phyloP scores from a whole-genome alignment of 164 flowering plant species.

The Annona cherimola region DNA sequence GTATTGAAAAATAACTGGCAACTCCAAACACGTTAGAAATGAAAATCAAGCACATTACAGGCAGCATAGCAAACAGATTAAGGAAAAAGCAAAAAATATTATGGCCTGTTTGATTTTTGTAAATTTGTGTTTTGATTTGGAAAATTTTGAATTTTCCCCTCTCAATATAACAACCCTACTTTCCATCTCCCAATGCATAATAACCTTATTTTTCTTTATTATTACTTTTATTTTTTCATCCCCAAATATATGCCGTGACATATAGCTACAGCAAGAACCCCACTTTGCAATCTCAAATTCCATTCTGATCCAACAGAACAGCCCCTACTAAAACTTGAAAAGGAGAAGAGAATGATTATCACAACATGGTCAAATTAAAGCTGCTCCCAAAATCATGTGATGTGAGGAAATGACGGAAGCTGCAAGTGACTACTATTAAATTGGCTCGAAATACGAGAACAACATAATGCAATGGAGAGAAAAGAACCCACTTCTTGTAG shows the following conservation, averaged over 20 bases:
- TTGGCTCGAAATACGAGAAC: neutral
- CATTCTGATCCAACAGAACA: too few relatives aligned
- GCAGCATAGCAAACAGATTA: neutral
- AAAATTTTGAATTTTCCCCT: too few relatives aligned
- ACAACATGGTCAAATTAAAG: neutral
- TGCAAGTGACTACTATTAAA: neutral
- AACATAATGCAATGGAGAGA: neutral
- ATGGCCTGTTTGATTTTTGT: too few relatives aligned
- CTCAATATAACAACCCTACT: too few relatives aligned
- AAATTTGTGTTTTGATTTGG: too few relatives aligned
- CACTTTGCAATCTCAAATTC: too few relatives aligned
- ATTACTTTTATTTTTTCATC: too few relatives aligned
- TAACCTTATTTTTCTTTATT: too few relatives aligned
- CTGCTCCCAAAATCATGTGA: neutral
- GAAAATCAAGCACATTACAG: neutral
- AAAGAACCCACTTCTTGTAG: conserved; percentile 57
- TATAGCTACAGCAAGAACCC: too few relatives aligned
- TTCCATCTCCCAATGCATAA: too few relatives aligned
- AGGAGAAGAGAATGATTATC: neutral
- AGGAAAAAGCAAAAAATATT: neutral
- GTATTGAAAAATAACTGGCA: conserved; percentile 73
- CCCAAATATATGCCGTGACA: too few relatives aligned
- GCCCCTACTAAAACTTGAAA: neutral
- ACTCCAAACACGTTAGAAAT: conserved; percentile 1
- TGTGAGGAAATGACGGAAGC: neutral